These are phyloP conservation scores for Neonothopanus nambi DNA, from an alignment of 1,284 basidiomycete genomes.

Conservation along the genomic window DNA sequence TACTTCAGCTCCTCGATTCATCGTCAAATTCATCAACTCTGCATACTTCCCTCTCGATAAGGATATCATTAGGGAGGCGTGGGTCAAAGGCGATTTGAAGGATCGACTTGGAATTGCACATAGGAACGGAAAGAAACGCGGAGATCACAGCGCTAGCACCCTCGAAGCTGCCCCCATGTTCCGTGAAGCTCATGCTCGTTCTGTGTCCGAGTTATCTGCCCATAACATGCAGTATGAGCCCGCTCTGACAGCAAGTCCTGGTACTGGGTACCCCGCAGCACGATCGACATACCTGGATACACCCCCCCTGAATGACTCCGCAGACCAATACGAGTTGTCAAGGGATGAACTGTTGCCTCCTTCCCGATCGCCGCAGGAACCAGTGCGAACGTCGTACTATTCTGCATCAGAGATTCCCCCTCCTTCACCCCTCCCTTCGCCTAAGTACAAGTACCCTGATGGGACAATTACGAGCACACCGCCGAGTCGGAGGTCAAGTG, in stretches of 20 bases:
- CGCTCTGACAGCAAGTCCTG: slow-evolving; percentile 35
- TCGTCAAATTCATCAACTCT: slow-evolving; percentile 68
- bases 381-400: slow-evolving; percentile 57
- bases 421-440: slow-evolving; percentile 58
- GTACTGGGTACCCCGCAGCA: slow-evolving; percentile 22
- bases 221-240: slow-evolving; percentile 46
- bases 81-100: slow-evolving; percentile 85
- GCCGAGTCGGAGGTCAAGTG: slow-evolving; percentile 39
- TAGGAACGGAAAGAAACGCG: slow-evolving; percentile 48
- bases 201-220: slow-evolving; percentile 56
- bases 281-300: slow-evolving; percentile 35
- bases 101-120: slow-evolving; percentile 76
- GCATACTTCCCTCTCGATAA: slow-evolving; percentile 76
- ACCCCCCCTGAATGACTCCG: slow-evolving; percentile 31
- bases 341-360: slow-evolving; percentile 6
- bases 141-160: slow-evolving; percentile 22
- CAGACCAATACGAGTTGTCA: slow-evolving; percentile 14
- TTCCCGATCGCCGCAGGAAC: slow-evolving; percentile 3
- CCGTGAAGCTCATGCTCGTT: slow-evolving; percentile 59
- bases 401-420: slow-evolving; percentile 65
- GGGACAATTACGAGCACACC: slow-evolving; percentile 46
- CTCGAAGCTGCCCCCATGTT: slow-evolving; percentile 72
- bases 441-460: slow-evolving; percentile 46
- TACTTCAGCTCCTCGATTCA: slow-evolving; percentile 65
- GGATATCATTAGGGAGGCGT: slow-evolving; percentile 88